A percentile compares a stretch with the other conserved stretches of the same genome.
These are phyloP conservation scores for Vanilla planifolia DNA, from an alignment of 106 monocot species.

Conservation along the genomic window DNA sequence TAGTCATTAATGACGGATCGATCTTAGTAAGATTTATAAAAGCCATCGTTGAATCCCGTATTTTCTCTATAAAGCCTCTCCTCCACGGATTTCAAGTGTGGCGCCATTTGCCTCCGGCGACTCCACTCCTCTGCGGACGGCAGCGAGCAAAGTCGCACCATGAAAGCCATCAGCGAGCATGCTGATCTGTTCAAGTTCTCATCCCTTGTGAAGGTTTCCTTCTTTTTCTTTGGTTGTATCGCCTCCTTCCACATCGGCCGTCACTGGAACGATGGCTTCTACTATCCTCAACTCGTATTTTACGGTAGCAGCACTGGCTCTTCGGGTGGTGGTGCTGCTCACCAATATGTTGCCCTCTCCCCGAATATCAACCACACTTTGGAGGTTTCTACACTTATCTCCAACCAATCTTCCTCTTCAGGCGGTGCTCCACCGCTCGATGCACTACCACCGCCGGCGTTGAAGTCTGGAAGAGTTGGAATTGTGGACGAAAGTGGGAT, in stretches of 20 bases:
- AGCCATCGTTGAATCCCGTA: too few relatives aligned
- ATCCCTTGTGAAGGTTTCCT: conserved; percentile 4
- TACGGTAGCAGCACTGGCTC: not conserved
- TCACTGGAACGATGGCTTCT: conserved; percentile 31
- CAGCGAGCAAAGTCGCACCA: not conserved
- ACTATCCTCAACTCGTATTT: conserved; percentile 28
- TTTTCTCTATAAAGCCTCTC: too few relatives aligned
- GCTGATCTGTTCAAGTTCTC: conserved; percentile 14
- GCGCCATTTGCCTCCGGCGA: too few relatives aligned
- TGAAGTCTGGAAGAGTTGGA: conserved; percentile 24
- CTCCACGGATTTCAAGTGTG: too few relatives aligned
- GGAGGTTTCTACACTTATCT: not conserved
- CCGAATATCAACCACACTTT: not conserved
- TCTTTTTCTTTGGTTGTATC: conserved; percentile 19
- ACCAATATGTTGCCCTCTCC: conserved; percentile 22
- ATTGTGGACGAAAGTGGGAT: conserved; percentile 42
- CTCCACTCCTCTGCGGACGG: not conserved
- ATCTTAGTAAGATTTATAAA: too few relatives aligned
- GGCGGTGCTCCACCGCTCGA: conserved; percentile 5
- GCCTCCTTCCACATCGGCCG: conserved; percentile 47
- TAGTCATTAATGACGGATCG: too few relatives aligned
- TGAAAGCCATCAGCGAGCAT: conserved; percentile 3
- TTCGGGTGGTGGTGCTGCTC: not conserved
- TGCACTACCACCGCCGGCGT: conserved; percentile 16
- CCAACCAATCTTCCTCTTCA: not conserved